These are phyloP conservation scores for Penicillium desertorum DNA, from an alignment of 495 filamentous ascomycete genomes.

Conservation along the genomic window DNA sequence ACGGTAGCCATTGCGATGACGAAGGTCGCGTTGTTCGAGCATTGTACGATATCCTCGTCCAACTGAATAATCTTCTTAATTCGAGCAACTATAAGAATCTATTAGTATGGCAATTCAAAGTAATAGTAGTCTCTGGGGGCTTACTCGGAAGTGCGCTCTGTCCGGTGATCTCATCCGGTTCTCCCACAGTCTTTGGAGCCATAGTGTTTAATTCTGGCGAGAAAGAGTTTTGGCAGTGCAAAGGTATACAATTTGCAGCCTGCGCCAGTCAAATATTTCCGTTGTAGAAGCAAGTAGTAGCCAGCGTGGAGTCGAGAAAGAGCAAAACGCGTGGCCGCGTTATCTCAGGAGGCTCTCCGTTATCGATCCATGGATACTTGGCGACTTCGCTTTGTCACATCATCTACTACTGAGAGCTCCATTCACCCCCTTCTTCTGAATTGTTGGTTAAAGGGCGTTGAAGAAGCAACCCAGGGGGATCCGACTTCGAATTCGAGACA, in stretches of 20 bases:
- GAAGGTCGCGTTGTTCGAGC: constrained; percentile 93
- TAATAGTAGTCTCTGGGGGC: constrained; percentile 29
- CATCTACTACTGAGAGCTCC: constrained; percentile 17
- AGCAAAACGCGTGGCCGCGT: constrained; percentile 31
- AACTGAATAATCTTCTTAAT: constrained; percentile 90
- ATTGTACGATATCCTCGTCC: constrained; percentile 79
- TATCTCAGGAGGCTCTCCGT: constrained; percentile 34
- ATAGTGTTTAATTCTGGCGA: constrained; percentile 44
- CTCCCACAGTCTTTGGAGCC: constrained; percentile 87
- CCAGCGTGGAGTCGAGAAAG: constrained; percentile 19
- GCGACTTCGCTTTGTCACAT: constrained; percentile 24
- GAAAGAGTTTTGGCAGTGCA: neutral
- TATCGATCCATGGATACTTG: constrained; percentile 37
- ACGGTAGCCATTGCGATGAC: constrained; percentile 88
- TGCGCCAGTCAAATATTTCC: neutral
- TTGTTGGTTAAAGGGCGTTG: neutral
- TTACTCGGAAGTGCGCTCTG: constrained; percentile 81
- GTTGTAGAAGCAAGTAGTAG: constrained; percentile 5
- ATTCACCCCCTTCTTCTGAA: constrained; percentile 3
- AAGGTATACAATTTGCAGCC: neutral
- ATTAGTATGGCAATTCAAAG: constrained; percentile 14
- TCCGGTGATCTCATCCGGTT: constrained; percentile 78
- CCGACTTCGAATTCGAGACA: neutral
- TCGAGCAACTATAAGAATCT: constrained; percentile 65
- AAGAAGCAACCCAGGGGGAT: neutral